Conservation (phyloP, 2,329 filamentous ascomycete species). For the Aphanocladium album region DNA sequence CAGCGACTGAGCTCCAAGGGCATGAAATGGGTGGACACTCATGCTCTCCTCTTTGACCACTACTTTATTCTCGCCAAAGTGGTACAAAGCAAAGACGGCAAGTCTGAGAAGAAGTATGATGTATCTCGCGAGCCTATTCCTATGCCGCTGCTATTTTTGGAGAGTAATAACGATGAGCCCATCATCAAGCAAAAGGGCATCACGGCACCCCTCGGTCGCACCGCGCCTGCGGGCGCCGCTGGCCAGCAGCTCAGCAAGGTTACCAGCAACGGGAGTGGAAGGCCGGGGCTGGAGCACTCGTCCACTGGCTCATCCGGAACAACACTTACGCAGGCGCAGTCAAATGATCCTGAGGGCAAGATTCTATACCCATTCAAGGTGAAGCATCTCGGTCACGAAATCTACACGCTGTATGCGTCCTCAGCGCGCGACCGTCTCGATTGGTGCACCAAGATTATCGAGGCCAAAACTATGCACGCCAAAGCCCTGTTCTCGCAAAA, state of each 20-base stretch:
- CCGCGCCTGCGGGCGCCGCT: slow-evolving; percentile 56
- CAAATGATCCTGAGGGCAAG: slow-evolving; percentile 71
- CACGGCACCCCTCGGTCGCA: slow-evolving; percentile 54
- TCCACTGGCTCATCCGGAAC: slow-evolving; percentile 61
- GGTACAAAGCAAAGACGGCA: slow-evolving; percentile 60
- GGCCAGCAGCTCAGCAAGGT: slow-evolving; percentile 55
- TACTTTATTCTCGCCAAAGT: slow-evolving; percentile 92
- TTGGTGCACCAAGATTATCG: slow-evolving; percentile 91
- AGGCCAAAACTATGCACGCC: slow-evolving; percentile 91
- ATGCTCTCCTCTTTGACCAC: slow-evolving; percentile 91
- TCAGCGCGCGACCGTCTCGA: slow-evolving; percentile 70
- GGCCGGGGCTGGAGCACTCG: slow-evolving; percentile 60
- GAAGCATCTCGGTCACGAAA: slow-evolving; percentile 91
- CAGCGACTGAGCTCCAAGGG: slow-evolving; percentile 83
- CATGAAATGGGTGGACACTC: slow-evolving; percentile 90
- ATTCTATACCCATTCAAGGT: slow-evolving; percentile 91
- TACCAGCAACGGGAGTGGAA: slow-evolving; percentile 44
- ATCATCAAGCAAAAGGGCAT: slow-evolving; percentile 79
- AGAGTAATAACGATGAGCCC: slow-evolving; percentile 87
- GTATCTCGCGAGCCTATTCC: slow-evolving; percentile 94
- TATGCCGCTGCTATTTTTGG: slow-evolving; percentile 90
- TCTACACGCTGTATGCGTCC: slow-evolving; percentile 84
- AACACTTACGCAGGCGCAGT: slow-evolving; percentile 34
- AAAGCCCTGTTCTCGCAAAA: slow-evolving; percentile 86
- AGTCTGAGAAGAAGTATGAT: slow-evolving; percentile 80